A percentile compares a stretch with the other conserved stretches of the same genome.
phyloP scores from a whole-genome alignment of 176 grass and related monocot genomes.

The Bolboschoenus planiculmis region DNA sequence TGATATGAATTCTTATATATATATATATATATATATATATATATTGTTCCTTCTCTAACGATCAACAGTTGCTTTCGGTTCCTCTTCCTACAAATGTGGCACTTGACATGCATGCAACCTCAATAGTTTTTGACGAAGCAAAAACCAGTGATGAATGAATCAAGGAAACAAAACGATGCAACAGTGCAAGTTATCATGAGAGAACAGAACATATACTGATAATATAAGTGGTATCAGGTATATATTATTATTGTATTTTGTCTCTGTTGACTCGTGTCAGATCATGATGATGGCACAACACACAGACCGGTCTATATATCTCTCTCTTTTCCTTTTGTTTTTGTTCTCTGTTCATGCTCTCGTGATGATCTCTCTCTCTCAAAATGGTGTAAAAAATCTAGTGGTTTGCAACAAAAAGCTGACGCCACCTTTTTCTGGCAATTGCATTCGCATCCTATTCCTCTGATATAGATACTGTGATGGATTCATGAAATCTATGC shows the following conservation, averaged over 20 bases:
- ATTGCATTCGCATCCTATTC: background rate
- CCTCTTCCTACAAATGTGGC: background rate
- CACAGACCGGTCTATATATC: background rate
- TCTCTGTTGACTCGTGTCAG: background rate
- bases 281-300: background rate
- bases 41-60: background rate
- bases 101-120: background rate
- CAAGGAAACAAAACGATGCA: background rate
- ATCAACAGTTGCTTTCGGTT: background rate
- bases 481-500: background rate
- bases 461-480: background rate
- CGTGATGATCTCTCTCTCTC: background rate
- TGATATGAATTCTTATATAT: too few relatives aligned
- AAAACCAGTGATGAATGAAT: background rate
- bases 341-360: slow-evolving; percentile 5
- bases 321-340: background rate
- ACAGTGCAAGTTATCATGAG: background rate
- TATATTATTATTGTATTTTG: background rate
- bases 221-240: background rate
- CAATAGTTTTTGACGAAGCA: background rate
- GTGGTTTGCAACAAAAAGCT: background rate
- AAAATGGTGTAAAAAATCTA: background rate
- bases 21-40: too few relatives aligned
- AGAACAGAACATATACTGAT: background rate
- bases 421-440: background rate